These are phyloP conservation scores for Galeopsis tetrahit DNA, from an alignment of 257 asterid genomes.

Conservation along the genomic window DNA sequence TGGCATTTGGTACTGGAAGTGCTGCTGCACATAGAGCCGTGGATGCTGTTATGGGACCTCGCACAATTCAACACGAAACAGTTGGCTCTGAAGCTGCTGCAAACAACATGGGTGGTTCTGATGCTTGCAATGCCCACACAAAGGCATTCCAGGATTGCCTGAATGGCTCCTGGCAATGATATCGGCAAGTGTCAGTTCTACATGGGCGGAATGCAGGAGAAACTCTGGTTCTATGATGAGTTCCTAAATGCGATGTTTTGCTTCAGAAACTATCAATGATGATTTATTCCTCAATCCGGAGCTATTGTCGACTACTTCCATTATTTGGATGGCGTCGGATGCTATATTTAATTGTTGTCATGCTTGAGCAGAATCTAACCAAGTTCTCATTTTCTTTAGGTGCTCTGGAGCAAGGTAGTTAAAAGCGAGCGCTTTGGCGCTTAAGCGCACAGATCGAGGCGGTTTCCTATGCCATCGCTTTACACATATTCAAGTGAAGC, in stretches of 20 bases:
- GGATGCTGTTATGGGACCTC: slow-evolving; percentile 79
- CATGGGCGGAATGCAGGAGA: slow-evolving; percentile 71
- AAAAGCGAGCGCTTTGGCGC: too few species aligned
- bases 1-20: slow-evolving; percentile 77
- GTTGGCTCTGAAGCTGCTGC: slow-evolving; percentile 53
- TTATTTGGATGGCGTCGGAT: neutral
- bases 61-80: slow-evolving; percentile 71
- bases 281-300: too few species aligned
- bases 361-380: neutral
- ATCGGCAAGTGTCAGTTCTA: slow-evolving; percentile 76
- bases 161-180: slow-evolving; percentile 57
- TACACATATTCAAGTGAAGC: too few species aligned
- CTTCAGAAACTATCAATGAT: neutral
- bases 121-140: slow-evolving; percentile 63
- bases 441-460: too few species aligned
- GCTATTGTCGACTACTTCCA: slow-evolving; percentile 2
- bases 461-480: too few species aligned
- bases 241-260: slow-evolving; percentile 24
- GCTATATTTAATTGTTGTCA: slow-evolving; percentile 3
- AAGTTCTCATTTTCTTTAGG: neutral
- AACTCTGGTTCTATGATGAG: slow-evolving; percentile 59
- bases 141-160: slow-evolving; percentile 80
- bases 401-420: too few species aligned
- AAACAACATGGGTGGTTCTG: slow-evolving; percentile 44
- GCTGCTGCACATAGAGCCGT: slow-evolving; percentile 81